Conservation (phyloP, 108 stramenopile genomes). For the Craspedostauros australis region DNA sequence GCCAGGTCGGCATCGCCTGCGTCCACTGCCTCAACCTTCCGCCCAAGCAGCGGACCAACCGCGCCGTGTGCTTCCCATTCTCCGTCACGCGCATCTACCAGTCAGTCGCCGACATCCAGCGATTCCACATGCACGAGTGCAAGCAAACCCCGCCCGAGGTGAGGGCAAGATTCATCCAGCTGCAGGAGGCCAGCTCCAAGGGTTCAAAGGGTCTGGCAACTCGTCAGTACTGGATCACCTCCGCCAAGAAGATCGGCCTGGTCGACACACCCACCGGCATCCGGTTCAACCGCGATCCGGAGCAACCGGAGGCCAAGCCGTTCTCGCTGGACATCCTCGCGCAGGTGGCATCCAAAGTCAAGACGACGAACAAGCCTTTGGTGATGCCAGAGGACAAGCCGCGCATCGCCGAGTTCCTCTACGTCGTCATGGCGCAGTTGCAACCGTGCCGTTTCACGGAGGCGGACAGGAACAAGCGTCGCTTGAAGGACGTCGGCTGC, state of each 20-base stretch:
- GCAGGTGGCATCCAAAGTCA: conserved; percentile 64
- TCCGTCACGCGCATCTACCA: conserved; percentile 84
- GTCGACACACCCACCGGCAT: conserved; percentile 74
- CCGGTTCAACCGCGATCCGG: conserved; percentile 70
- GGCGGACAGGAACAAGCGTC: conserved; percentile 85
- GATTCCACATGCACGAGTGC: conserved; percentile 83
- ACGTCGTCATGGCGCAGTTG: conserved; percentile 84
- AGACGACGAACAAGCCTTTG: conserved; percentile 44
- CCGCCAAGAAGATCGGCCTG: conserved; percentile 81
- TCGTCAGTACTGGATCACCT: conserved; percentile 80
- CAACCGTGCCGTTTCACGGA: conserved; percentile 87
- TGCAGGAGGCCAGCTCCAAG: conserved; percentile 81
- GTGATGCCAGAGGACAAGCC: conserved; percentile 81
- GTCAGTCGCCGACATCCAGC: conserved; percentile 83
- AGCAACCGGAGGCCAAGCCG: conserved; percentile 40
- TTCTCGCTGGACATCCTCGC: conserved; percentile 69
- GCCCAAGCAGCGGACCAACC: conserved; percentile 69
- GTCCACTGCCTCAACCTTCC: conserved; percentile 54
- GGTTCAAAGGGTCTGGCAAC: conserved; percentile 86
- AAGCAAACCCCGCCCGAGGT: conserved; percentile 68
- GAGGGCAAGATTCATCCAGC: conserved; percentile 48
- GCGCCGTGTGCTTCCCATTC: conserved; percentile 88
- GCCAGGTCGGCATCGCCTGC: conserved; percentile 44
- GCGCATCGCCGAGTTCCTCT: conserved; percentile 79
- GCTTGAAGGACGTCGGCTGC: conserved; percentile 80